Percentiles rank a stretch among this genome's conserved stretches.
Evolutionary conservation across 352 stramenopile species (phyloP).

Genomic region (Pythium monospermum): DNA sequence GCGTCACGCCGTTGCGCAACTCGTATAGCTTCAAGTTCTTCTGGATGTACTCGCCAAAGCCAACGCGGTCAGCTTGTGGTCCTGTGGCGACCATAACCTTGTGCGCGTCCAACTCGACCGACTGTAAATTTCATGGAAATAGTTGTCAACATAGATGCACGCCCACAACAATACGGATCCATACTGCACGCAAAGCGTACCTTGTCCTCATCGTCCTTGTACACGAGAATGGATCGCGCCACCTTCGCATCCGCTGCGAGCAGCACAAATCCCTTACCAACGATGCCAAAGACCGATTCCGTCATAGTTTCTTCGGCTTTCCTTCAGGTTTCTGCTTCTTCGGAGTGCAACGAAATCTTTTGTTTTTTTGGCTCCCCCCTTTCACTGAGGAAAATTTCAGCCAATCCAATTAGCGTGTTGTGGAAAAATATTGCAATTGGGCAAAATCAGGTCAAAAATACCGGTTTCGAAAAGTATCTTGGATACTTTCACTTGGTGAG

Average conservation of each 20-base stretch:
- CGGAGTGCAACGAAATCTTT: conserved; percentile 20
- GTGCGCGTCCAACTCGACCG: conserved; percentile 71
- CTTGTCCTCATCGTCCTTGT: conserved; percentile 93
- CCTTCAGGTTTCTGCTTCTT: conserved; percentile 15
- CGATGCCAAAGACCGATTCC: conserved; percentile 87
- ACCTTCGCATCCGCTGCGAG: conserved; percentile 88
- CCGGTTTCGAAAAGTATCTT: too few relatives aligned
- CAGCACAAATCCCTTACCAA: conserved; percentile 90
- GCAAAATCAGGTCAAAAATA: too few relatives aligned
- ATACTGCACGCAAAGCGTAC: too few relatives aligned
- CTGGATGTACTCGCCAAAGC: conserved; percentile 85
- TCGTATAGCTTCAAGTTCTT: conserved; percentile 92
- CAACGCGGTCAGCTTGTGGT: conserved; percentile 75
- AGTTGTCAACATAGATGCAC: too few relatives aligned
- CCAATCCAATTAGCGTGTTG: too few relatives aligned
- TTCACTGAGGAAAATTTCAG: too few relatives aligned
- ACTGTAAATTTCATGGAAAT: too few relatives aligned
- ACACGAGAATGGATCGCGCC: conserved; percentile 89
- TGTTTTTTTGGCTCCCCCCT: too few relatives aligned
- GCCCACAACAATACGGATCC: too few relatives aligned
- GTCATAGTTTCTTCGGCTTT: conserved; percentile 39
- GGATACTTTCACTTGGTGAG: too few relatives aligned
- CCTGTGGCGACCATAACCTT: conserved; percentile 78
- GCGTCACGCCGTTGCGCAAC: conserved; percentile 80
- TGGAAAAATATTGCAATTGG: too few relatives aligned